These are phyloP conservation scores for Chrysanthemum makinoi DNA, from an alignment of 129 eudicot species.

Conservation along the genomic window DNA sequence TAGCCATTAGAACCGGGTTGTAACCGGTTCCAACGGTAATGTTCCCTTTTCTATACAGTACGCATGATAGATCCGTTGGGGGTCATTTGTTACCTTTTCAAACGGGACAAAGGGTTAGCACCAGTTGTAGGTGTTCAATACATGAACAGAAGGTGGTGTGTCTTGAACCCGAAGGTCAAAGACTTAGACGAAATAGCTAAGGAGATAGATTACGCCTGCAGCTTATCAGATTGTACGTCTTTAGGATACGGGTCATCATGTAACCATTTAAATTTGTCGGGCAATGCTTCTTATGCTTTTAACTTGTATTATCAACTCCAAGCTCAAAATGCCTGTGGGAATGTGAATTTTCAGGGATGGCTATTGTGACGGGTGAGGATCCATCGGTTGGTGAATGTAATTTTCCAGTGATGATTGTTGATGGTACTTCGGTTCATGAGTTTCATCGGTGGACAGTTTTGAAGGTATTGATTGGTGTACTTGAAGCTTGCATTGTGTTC, in stretches of 20 bases:
- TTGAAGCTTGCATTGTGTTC: slow-evolving; percentile 60
- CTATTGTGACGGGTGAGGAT: slow-evolving; percentile 55
- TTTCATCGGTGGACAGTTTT: slow-evolving; percentile 42
- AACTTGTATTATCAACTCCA: slow-evolving; percentile 87
- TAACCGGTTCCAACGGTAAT: no score
- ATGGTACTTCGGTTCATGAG: slow-evolving; percentile 43
- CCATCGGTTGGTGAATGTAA: slow-evolving; percentile 62
- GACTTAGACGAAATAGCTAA: slow-evolving; percentile 46
- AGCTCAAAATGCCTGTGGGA: slow-evolving; percentile 61
- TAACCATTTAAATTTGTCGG: slow-evolving; percentile 40
- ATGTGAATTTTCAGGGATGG: slow-evolving; percentile 77
- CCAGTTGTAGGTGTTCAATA: slow-evolving; percentile 64
- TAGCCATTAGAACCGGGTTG: no score
- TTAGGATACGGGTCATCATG: slow-evolving; percentile 85
- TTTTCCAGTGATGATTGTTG: slow-evolving; percentile 80
- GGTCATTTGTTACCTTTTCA: not conserved
- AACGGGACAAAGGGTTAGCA: slow-evolving; percentile 37
- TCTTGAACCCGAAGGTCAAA: slow-evolving; percentile 57
- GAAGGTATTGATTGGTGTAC: slow-evolving; percentile 45
- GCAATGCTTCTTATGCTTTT: slow-evolving; percentile 82
- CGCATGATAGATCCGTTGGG: no score
- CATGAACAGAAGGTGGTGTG: slow-evolving; percentile 68
- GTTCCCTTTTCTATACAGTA: no score
- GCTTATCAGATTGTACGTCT: slow-evolving; percentile 80
- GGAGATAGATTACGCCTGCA: slow-evolving; percentile 74